These are phyloP conservation scores for Trichoderma gracile DNA, from an alignment of 2,329 filamentous ascomycete genomes.

Conservation along the genomic window DNA sequence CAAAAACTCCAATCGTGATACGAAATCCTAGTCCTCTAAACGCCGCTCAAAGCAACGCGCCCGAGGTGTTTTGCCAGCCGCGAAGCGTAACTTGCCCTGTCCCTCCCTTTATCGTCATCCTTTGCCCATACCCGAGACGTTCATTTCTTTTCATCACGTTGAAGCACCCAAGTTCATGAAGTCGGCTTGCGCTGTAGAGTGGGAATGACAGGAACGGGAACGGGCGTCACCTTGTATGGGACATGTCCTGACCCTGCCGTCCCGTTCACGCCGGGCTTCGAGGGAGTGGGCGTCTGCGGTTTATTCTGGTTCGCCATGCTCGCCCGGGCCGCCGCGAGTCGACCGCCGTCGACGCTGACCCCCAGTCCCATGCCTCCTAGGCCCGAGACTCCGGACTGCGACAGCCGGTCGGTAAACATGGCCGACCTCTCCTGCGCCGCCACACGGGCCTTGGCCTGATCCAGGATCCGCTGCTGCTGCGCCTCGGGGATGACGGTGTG, in stretches of 20 bases:
- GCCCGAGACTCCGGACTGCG: slow-evolving; percentile 49
- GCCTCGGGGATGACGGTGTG: slow-evolving; percentile 52
- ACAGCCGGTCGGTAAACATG: slow-evolving; percentile 45
- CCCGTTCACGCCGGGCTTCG: slow-evolving; percentile 39
- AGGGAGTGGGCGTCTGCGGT: slow-evolving; percentile 40
- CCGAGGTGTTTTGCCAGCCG: slow-evolving; percentile 15
- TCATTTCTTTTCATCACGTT: slow-evolving; percentile 10
- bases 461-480: slow-evolving; percentile 52
- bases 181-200: slow-evolving; percentile 35
- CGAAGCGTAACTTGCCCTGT: slow-evolving; percentile 2
- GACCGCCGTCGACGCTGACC: slow-evolving; percentile 35
- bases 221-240: slow-evolving; percentile 47
- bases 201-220: slow-evolving; percentile 47
- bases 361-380: slow-evolving; percentile 43
- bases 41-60: slow-evolving; percentile 21
- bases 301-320: slow-evolving; percentile 41
- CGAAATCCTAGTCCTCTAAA: slow-evolving; percentile 16
- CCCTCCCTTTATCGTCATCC: too few species aligned
- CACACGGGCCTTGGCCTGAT: slow-evolving; percentile 52
- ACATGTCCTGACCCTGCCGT: slow-evolving; percentile 37
- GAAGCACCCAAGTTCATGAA: slow-evolving; percentile 13
- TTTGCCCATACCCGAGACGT: neutral
- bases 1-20: slow-evolving; percentile 18
- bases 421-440: slow-evolving; percentile 47
- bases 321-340: slow-evolving; percentile 40